Conservation (phyloP, 331 rosid genomes). For the Quercus phellos region DNA sequence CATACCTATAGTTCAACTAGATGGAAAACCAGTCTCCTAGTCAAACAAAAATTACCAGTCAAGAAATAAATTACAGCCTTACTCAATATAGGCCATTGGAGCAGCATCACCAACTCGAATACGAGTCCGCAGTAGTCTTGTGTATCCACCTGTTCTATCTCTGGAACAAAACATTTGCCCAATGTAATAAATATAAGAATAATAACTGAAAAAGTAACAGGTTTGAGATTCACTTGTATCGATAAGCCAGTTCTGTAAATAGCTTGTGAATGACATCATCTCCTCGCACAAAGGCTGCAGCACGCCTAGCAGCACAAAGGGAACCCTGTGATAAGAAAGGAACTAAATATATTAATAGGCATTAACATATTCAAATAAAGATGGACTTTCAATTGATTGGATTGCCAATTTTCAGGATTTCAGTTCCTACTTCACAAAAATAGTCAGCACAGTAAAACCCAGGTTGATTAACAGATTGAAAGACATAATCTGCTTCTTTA, state of each 20-base stretch:
- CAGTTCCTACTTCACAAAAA: background rate
- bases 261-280: constrained; percentile 92
- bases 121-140: constrained; percentile 88
- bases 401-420: background rate
- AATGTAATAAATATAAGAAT: constrained; percentile 8
- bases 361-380: background rate
- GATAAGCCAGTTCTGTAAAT: constrained; percentile 86
- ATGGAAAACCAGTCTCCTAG: background rate
- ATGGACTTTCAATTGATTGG: background rate
- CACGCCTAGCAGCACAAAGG: constrained; percentile 72
- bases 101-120: constrained; percentile 98
- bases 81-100: constrained; percentile 96
- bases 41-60: background rate
- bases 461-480: background rate
- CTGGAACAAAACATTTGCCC: constrained; percentile 34
- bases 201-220: background rate
- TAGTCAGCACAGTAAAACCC: background rate
- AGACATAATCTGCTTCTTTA: background rate
- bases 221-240: constrained; percentile 60
- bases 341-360: background rate
- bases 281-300: constrained; percentile 83
- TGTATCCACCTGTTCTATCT: constrained; percentile 90
- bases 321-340: constrained; percentile 49
- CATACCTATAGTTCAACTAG: background rate
- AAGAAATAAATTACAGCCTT: constrained; percentile 23